Base-by-base conservation (phyloP, 805 yeast species). In the Zygosaccharomyces lentus region DNA sequence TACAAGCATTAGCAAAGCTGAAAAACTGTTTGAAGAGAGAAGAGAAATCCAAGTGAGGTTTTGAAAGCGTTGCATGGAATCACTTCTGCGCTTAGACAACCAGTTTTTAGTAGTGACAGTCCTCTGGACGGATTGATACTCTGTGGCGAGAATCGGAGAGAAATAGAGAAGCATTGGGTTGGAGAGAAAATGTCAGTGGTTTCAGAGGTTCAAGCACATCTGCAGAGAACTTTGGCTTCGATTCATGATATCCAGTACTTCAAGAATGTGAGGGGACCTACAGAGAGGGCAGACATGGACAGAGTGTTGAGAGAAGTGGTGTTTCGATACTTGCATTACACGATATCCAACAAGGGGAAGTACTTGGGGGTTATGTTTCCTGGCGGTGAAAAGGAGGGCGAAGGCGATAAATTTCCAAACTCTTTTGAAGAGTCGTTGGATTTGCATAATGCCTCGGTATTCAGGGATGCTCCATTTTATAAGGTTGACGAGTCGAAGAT, bases 331-430 rank as follows among this genome's bases (percentile, higher is more conserved):
- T 47, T 68, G 4, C 71, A 65, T 52, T 71, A 53, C 42, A 56
- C 62, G 13, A 53, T 66, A 6, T 56, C 76, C 4, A 60, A 69
- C 36, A 66, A 69, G 30, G 80, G 80, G 2, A 50, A 62, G 48
- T 54, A 55, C 41, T 52, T 75, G 8, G 45, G 49, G 3, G 37
- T 51, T 2, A 44, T 75, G 17, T 74, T 74, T 53, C 72, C 73
- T 7, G 48, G 48, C n/a, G 32, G 42, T 7, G 41, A 44, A 16
- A 43, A 31, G 12, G 48, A 46, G 7, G 51, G 51, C 25, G 40
- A 41, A 15, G 39, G 36, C 17, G 48, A 44, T 7, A 13, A 16
- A 3, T 56, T 56, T 39, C 65, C 63, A 8, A 23, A 13, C 8
- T 30, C 48, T 35, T 39, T 54, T 21, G 59, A 55, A 12, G 57